Evolutionary conservation across 2,329 filamentous ascomycete species (phyloP).

Genomic region (Orbilia oligospora): DNA sequence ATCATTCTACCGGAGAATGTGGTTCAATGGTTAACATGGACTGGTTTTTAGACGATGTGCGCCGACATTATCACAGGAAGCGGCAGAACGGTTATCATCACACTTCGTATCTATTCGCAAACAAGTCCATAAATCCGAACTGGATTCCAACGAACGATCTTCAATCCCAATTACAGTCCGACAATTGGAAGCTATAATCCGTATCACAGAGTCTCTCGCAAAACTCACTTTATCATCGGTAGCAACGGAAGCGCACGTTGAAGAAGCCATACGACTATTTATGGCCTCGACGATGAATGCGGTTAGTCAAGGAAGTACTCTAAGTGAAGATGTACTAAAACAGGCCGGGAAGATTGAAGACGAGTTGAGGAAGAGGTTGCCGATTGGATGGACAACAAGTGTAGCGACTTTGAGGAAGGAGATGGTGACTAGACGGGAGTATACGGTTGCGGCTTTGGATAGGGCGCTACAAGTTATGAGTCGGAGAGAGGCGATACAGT

Average conservation of each 20-base stretch:
- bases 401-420: constrained; percentile 87
- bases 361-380: constrained; percentile 86
- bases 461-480: constrained; percentile 88
- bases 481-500: constrained; percentile 86
- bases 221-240: constrained; percentile 89
- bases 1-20: not conserved
- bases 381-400: constrained; percentile 96
- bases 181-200: constrained; percentile 95
- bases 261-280: constrained; percentile 97
- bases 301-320: constrained; percentile 87
- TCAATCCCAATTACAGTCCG: constrained; percentile 98
- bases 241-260: constrained; percentile 90
- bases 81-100: constrained; percentile 93
- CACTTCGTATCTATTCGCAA: constrained; percentile 97
- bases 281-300: constrained; percentile 98
- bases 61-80: constrained; percentile 88
- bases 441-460: constrained; percentile 87
- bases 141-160: constrained; percentile 89
- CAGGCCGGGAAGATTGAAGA: constrained; percentile 89
- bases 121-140: constrained; percentile 91
- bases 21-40: constrained; percentile 49
- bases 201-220: constrained; percentile 94
- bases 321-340: constrained; percentile 89
- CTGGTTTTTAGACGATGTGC: constrained; percentile 79
- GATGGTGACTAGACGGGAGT: constrained; percentile 92